These are phyloP conservation scores for Pseudogymnoascus sp. DNA, from an alignment of 2,329 filamentous ascomycete genomes.

Conservation along the genomic window DNA sequence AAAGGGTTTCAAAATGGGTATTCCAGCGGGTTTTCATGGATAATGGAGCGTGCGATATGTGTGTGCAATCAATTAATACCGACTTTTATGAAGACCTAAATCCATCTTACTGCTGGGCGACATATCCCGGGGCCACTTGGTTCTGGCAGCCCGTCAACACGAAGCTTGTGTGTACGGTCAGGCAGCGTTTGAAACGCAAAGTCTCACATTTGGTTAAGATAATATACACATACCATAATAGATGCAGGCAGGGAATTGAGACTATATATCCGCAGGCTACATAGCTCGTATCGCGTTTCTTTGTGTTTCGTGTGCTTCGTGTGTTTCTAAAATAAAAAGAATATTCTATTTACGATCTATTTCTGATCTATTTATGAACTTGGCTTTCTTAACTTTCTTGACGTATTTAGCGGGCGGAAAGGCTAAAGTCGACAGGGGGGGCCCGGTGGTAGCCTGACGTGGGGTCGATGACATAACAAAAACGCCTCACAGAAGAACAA, in stretches of 20 bases:
- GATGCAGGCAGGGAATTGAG: not conserved
- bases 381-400: not conserved
- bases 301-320: not conserved
- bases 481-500: not conserved
- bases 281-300: not conserved
- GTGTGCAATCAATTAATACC: not conserved
- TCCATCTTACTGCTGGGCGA: not conserved
- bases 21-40: not conserved
- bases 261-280: not conserved
- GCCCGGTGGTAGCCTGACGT: not conserved
- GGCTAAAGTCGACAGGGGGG: conserved; percentile 2
- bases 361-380: not conserved
- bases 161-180: not conserved
- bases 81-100: not conserved
- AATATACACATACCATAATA: not conserved
- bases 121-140: not conserved
- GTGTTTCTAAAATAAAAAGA: not conserved
- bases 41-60: not conserved
- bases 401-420: conserved; percentile 9
- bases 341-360: not conserved
- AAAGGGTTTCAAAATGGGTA: not conserved
- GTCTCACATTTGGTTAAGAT: not conserved
- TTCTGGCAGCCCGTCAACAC: not conserved
- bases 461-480: conserved; percentile 9
- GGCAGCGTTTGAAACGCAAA: not conserved